phyloP scores from a whole-genome alignment of 768 basidiomycete genomes.

The Saitozyma podzolica region DNA sequence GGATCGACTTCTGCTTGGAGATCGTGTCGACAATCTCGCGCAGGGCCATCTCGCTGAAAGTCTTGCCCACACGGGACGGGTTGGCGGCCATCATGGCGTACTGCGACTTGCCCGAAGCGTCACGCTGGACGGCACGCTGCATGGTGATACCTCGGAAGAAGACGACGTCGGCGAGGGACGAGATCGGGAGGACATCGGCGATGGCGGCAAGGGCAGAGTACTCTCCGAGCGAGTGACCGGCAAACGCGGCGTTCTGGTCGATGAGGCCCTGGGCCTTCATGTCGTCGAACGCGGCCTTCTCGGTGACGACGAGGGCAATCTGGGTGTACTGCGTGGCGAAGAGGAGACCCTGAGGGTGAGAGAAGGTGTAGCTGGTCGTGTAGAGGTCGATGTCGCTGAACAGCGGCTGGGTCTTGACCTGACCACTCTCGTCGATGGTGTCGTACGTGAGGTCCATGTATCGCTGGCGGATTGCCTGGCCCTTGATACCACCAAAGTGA shows the following conservation, averaged over 20 bases:
- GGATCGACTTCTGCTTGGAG: slow-evolving; percentile 67
- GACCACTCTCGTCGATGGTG: slow-evolving; percentile 92
- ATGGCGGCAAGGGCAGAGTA: slow-evolving; percentile 98
- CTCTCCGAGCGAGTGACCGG: slow-evolving; percentile 97
- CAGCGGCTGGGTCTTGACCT: slow-evolving; percentile 91
- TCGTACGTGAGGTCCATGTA: slow-evolving; percentile 99
- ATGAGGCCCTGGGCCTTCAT: slow-evolving; percentile 96
- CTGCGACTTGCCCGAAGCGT: slow-evolving; percentile 85
- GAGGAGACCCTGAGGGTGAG: slow-evolving; percentile 88
- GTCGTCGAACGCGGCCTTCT: slow-evolving; percentile 97
- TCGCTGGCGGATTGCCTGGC: slow-evolving; percentile 95
- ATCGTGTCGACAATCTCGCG: slow-evolving; percentile 95
- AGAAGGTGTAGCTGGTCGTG: slow-evolving; percentile 97
- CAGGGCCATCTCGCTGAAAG: slow-evolving; percentile 92
- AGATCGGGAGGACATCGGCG: slow-evolving; percentile 92
- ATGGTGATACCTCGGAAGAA: slow-evolving; percentile 99
- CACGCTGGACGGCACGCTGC: slow-evolving; percentile 98
- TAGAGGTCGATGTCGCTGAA: slow-evolving; percentile 94
- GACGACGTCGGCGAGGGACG: slow-evolving; percentile 93
- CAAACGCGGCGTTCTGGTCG: slow-evolving; percentile 87
- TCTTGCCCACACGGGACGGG: slow-evolving; percentile 87
- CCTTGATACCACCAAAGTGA: slow-evolving; percentile 99
- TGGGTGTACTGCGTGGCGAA: slow-evolving; percentile 99
- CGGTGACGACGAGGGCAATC: slow-evolving; percentile 95
- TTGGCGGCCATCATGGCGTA: slow-evolving; percentile 99